Base-by-base conservation (phyloP, 2,329 filamentous ascomycete genomes). In the Periconia digitata region DNA sequence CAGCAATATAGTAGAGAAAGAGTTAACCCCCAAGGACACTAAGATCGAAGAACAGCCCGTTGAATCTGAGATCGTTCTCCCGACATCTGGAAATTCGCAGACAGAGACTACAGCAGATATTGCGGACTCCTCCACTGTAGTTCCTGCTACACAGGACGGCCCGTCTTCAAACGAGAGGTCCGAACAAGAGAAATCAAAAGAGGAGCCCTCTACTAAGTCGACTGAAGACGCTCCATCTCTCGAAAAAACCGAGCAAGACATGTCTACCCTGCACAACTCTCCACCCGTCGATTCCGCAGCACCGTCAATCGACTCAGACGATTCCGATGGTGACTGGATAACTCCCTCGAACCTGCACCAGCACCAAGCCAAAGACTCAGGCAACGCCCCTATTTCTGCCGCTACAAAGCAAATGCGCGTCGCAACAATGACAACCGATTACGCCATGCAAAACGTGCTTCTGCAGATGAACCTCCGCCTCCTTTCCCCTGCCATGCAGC, bases 391-490 rank as follows among this genome's bases (percentile, higher is more conserved):
- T 73, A 79, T 35, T 73, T 79, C 41, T 70, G 20, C 16, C 77
- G 50, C 20, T 49, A 57, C 15, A 7, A n/a, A 44, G 8, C 78
- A 83, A 45, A 86, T 96, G 59, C 86, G 95, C 72, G 90, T 89
- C 15, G 92, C 91, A n/a, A 85, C 92, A 38, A 86, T 97, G 66
- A 97, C 94, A 1, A 91, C 88, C 47, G 94, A 99, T 76, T 97
- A 89, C 73, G 92, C 94, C 46, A 95, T 99, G 90, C 92, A 97
- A 75, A 97, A 97, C 69, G 91, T 97, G 7, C 83, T 94, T 2
- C 81, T 99, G 4, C 90, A 95, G 60, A 95, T 97, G 78, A 96
- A 96, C 74, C 83, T 99, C 41, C 90, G 94, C 67, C 83, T 96
- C 10, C 81, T 96, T 49, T 91, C 92, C 0, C 82, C 89, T 0